A percentile compares a stretch with the other conserved stretches of the same genome.
Evolutionary conservation across 352 stramenopile genomes (phyloP).

Genomic region (Pythium apleroticum): DNA sequence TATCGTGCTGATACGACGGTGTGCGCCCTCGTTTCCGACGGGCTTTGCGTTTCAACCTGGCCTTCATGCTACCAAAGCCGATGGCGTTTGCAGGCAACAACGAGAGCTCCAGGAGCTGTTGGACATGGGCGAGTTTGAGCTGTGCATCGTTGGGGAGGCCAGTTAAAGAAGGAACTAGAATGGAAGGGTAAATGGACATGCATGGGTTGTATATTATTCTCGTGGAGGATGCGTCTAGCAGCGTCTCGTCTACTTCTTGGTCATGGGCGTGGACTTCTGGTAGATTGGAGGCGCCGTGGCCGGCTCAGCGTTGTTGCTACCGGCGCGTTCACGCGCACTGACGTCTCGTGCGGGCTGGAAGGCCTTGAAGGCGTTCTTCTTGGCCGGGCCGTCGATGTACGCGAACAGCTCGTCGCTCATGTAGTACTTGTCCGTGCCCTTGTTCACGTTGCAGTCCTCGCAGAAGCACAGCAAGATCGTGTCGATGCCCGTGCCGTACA

Average conservation of each 20-base stretch:
- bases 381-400: conserved; percentile 75
- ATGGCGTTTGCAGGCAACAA: conserved; percentile 50
- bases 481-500: conserved; percentile 84
- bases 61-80: conserved; percentile 64
- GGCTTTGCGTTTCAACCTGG: too few species aligned
- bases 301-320: conserved; percentile 11
- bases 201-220: neutral
- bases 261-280: conserved; percentile 17
- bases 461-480: conserved; percentile 88
- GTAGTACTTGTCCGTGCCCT: conserved; percentile 73
- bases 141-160: conserved; percentile 46
- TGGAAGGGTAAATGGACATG: neutral
- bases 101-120: conserved; percentile 64
- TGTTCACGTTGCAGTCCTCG: conserved; percentile 84
- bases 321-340: conserved; percentile 21
- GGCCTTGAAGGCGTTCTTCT: conserved; percentile 70
- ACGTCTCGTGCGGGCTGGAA: conserved; percentile 42
- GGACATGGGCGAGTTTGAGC: conserved; percentile 65
- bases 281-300: conserved; percentile 23
- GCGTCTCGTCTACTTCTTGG: conserved; percentile 17
- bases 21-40: too few species aligned
- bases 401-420: conserved; percentile 82
- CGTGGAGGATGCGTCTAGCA: too few species aligned
- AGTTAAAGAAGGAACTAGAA: too few species aligned
- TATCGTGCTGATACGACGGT: too few species aligned